Percentiles rank a stretch among this genome's conserved stretches.
Conservation (phyloP, 345 rosid species). For the Sonneratia caseolaris region DNA sequence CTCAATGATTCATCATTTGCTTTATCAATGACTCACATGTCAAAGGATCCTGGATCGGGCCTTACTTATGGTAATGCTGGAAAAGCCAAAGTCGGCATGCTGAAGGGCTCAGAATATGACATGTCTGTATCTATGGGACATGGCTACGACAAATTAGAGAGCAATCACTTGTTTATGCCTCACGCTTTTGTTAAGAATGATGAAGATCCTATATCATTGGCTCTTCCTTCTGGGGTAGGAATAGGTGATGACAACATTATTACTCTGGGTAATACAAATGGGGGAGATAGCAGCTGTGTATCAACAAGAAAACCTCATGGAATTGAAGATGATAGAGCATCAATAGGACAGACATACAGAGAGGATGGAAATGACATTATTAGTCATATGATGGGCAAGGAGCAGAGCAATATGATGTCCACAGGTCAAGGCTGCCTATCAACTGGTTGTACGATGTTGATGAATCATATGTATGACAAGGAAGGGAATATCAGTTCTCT, state of each 20-base stretch:
- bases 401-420: conserved; percentile 29
- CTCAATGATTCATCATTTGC: conserved; percentile 43
- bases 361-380: conserved; percentile 30
- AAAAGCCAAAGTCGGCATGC: conserved; percentile 64
- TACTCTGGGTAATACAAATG: conserved; percentile 48
- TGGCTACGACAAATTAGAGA: conserved; percentile 25
- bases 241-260: conserved; percentile 44
- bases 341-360: conserved; percentile 29
- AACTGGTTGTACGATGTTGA: conserved; percentile 35
- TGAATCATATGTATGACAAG: conserved; percentile 26
- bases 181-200: conserved; percentile 34
- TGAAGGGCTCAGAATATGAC: conserved; percentile 40
- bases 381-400: conserved; percentile 31
- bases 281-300: conserved; percentile 36
- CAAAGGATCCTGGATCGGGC: conserved; percentile 33
- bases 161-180: conserved; percentile 28
- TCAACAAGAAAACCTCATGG: conserved; percentile 23
- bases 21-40: conserved; percentile 48
- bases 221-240: conserved; percentile 33
- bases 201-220: conserved; percentile 22
- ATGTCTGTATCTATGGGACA: conserved; percentile 35
- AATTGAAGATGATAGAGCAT: conserved; percentile 33
- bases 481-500: conserved; percentile 24
- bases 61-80: conserved; percentile 47
- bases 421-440: conserved; percentile 33